phyloP scores from a whole-genome alignment of 1,284 basidiomycete genomes.

The Phellopilus nigrolimitatus region DNA sequence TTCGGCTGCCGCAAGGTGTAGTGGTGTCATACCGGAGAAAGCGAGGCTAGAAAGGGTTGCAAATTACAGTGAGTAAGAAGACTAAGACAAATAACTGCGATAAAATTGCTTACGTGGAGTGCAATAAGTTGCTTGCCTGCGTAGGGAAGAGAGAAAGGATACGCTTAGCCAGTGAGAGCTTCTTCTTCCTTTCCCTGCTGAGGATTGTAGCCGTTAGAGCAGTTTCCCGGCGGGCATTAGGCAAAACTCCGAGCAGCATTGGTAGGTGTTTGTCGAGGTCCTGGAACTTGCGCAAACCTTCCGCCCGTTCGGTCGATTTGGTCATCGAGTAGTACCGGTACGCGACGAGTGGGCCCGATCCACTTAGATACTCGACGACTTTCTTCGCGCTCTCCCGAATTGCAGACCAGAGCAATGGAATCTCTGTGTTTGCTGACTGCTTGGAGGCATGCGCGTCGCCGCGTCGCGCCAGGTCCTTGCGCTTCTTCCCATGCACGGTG shows the following conservation, averaged over 20 bases:
- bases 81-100: constrained; percentile 26
- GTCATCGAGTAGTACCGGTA: constrained; percentile 41
- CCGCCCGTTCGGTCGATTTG: constrained; percentile 37
- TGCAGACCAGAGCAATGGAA: constrained; percentile 44
- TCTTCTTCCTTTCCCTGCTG: constrained; percentile 1
- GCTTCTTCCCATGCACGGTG: constrained; percentile 56
- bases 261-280: constrained; percentile 40
- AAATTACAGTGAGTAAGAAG: not conserved
- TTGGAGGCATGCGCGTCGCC: constrained; percentile 40
- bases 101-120: constrained; percentile 15
- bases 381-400: constrained; percentile 29
- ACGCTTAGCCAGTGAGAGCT: constrained; percentile 10
- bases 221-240: constrained; percentile 18
- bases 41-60: constrained; percentile 9
- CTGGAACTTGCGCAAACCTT: constrained; percentile 31
- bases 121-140: constrained; percentile 4
- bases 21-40: constrained; percentile 44
- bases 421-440: constrained; percentile 7
- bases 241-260: constrained; percentile 43
- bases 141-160: constrained; percentile 1
- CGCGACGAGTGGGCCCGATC: constrained; percentile 31
- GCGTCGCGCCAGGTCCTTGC: constrained; percentile 43
- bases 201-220: constrained; percentile 18
- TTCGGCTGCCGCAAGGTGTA: constrained; percentile 35
- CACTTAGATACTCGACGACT: constrained; percentile 43